Evolutionary conservation across 192 early-diverging fungal species (phyloP).

Genomic region (Neocallimastix lanati): DNA sequence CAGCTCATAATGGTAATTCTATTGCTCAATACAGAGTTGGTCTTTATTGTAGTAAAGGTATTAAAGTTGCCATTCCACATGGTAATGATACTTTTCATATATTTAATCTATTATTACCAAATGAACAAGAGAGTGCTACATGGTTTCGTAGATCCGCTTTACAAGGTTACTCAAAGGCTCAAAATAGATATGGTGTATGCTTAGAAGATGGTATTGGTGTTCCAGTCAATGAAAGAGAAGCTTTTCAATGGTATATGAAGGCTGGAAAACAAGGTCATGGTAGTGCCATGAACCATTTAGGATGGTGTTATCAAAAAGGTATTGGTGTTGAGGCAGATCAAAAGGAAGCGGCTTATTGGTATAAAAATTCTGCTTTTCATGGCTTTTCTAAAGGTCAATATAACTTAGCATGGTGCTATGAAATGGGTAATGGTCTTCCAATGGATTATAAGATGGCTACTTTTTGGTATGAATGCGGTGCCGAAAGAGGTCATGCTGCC

Average conservation of each 20-base stretch:
- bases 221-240: slow-evolving; percentile 35
- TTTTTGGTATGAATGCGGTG: slow-evolving; percentile 35
- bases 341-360: slow-evolving; percentile 30
- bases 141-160: background rate
- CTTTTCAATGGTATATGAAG: slow-evolving; percentile 53
- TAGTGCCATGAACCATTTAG: slow-evolving; percentile 45
- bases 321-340: slow-evolving; percentile 25
- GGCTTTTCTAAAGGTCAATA: slow-evolving; percentile 40
- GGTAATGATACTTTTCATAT: background rate
- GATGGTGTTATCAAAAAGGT: slow-evolving; percentile 47
- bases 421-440: slow-evolving; percentile 23
- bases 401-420: slow-evolving; percentile 38
- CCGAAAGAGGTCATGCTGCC: slow-evolving; percentile 41
- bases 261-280: slow-evolving; percentile 37
- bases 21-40: background rate
- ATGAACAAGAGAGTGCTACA: background rate
- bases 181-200: slow-evolving; percentile 55
- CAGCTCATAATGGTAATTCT: background rate
- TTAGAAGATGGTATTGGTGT: slow-evolving; percentile 64
- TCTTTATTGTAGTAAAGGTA: background rate
- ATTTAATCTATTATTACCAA: background rate
- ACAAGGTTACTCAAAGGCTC: background rate
- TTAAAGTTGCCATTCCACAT: background rate
- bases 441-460: slow-evolving; percentile 8
- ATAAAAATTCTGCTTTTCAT: slow-evolving; percentile 4